Evolutionary conservation across 441 rosid species (phyloP).

Genomic region (Gossypium schwendimanii): DNA sequence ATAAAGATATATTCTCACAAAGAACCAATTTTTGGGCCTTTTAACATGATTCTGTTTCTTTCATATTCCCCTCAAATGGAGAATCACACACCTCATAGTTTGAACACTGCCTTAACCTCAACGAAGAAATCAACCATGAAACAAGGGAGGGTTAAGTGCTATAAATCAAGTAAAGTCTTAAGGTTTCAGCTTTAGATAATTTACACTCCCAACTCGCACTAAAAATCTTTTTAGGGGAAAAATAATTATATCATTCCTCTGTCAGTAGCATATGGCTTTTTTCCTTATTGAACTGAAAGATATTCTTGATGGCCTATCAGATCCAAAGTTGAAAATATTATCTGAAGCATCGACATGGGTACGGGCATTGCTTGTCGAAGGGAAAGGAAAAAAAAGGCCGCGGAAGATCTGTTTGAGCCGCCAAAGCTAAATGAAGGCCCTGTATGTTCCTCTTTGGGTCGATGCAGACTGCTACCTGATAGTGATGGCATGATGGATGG

Average conservation of each 20-base stretch:
- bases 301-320: slow-evolving; percentile 41
- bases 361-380: slow-evolving; percentile 46
- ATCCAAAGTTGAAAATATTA: slow-evolving; percentile 56
- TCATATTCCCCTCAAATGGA: too few species aligned
- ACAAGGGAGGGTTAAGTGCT: too few species aligned
- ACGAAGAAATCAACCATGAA: too few species aligned
- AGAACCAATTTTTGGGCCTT: not conserved
- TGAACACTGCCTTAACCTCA: too few species aligned
- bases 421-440: slow-evolving; percentile 55
- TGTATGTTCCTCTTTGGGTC: slow-evolving; percentile 32
- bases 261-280: slow-evolving; percentile 50
- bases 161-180: too few species aligned
- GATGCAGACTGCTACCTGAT: slow-evolving; percentile 25
- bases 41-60: too few species aligned
- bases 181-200: too few species aligned
- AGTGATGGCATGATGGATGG: slow-evolving; percentile 62
- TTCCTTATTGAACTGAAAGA: slow-evolving; percentile 52
- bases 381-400: slow-evolving; percentile 52
- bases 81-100: too few species aligned
- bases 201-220: not conserved
- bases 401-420: slow-evolving; percentile 30
- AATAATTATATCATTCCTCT: not conserved
- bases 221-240: not conserved
- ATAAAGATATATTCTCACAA: not conserved
- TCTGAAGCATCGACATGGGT: slow-evolving; percentile 32